A percentile compares a stretch with the other conserved stretches of the same genome.
These are phyloP conservation scores for Onygena corvina DNA, from an alignment of 2,329 filamentous ascomycete species.

Conservation along the genomic window DNA sequence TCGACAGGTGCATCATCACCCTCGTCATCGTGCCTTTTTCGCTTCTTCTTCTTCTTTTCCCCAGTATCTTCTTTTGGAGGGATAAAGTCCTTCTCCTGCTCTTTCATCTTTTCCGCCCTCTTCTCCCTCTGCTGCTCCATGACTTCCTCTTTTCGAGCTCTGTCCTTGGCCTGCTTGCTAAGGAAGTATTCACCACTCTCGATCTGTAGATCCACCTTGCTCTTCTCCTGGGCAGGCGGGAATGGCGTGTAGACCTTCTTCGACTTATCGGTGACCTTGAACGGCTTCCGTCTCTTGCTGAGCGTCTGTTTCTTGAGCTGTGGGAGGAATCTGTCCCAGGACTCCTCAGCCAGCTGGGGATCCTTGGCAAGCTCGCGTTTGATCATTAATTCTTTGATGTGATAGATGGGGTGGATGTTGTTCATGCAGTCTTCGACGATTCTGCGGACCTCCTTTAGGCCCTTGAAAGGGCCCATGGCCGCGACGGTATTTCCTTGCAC, in stretches of 20 bases:
- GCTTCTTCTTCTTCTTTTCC: slow-evolving; percentile 37
- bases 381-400: slow-evolving; percentile 93
- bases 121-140: slow-evolving; percentile 75
- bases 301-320: slow-evolving; percentile 94
- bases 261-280: slow-evolving; percentile 79
- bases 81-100: slow-evolving; percentile 74
- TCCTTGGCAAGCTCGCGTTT: slow-evolving; percentile 86
- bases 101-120: slow-evolving; percentile 76
- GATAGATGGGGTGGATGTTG: slow-evolving; percentile 81
- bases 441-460: slow-evolving; percentile 78
- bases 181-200: slow-evolving; percentile 96
- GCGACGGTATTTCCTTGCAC: slow-evolving; percentile 95
- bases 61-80: slow-evolving; percentile 64
- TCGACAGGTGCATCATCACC: slow-evolving; percentile 10
- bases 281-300: slow-evolving; percentile 68
- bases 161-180: slow-evolving; percentile 81
- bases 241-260: slow-evolving; percentile 96
- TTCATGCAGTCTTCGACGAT: slow-evolving; percentile 93
- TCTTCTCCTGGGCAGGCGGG: slow-evolving; percentile 93
- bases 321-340: slow-evolving; percentile 90
- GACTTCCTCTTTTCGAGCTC: slow-evolving; percentile 64
- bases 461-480: slow-evolving; percentile 84
- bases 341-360: slow-evolving; percentile 71
- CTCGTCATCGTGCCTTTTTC: slow-evolving; percentile 17
- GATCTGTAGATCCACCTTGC: slow-evolving; percentile 96